Conservation (phyloP, 148 eudicot species). For the Beta vulgaris region DNA sequence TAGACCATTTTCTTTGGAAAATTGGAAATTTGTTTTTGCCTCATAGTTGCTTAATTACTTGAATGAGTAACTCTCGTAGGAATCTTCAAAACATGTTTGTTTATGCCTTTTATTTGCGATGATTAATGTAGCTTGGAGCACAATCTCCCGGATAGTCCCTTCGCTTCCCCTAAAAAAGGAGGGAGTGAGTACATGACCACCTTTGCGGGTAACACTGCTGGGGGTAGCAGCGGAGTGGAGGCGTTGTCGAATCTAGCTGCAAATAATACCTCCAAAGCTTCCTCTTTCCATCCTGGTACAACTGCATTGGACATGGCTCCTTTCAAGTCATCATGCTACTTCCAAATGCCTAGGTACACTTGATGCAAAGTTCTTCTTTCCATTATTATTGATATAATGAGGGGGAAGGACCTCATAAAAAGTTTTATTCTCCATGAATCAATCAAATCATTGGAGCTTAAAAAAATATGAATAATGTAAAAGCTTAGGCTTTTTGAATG, state of each 20-base stretch:
- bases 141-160: constrained; percentile 87
- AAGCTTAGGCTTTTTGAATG: constrained; percentile 14
- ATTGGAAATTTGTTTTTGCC: neutral
- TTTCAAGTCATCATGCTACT: constrained; percentile 76
- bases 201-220: constrained; percentile 29
- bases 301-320: constrained; percentile 65
- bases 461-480: constrained; percentile 3
- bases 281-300: constrained; percentile 49
- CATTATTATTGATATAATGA: constrained; percentile 24
- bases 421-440: constrained; percentile 26
- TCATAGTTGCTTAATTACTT: neutral
- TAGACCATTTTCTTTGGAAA: too few species aligned
- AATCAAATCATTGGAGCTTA: constrained; percentile 5
- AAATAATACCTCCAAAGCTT: constrained; percentile 40
- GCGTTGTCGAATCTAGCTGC: constrained; percentile 10
- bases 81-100: neutral
- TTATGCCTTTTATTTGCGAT: neutral
- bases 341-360: constrained; percentile 75
- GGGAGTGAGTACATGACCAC: constrained; percentile 31
- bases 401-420: constrained; percentile 19
- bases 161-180: constrained; percentile 75
- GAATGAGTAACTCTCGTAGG: neutral
- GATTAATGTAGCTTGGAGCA: constrained; percentile 65
- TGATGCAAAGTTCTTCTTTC: constrained; percentile 1
- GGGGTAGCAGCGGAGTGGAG: constrained; percentile 24